These are phyloP conservation scores for Tetrahymena elliotti DNA, from an alignment of 73 alveolate genomes.

Conservation along the genomic window DNA sequence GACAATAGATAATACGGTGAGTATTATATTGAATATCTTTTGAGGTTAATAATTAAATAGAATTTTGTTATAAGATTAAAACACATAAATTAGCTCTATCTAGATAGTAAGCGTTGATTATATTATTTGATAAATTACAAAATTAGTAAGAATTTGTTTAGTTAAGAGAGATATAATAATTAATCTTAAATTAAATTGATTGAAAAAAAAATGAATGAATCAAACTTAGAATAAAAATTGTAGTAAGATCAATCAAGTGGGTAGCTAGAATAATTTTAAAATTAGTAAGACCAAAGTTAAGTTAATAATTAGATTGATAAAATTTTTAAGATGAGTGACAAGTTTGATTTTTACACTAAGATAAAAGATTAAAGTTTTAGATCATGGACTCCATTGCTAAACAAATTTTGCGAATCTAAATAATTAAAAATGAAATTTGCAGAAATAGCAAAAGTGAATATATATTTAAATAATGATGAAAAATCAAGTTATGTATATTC, in stretches of 20 bases:
- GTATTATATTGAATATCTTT: too few relatives aligned
- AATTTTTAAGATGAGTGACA: neutral
- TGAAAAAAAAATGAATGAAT: neutral
- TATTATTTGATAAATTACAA: too few relatives aligned
- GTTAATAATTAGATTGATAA: neutral
- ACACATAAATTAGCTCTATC: too few relatives aligned
- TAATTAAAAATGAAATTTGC: neutral
- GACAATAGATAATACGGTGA: too few relatives aligned
- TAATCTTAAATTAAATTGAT: neutral
- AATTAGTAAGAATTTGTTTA: too few relatives aligned
- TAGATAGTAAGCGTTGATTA: too few relatives aligned
- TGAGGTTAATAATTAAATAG: too few relatives aligned
- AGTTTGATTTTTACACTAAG: neutral
- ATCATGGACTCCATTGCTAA: neutral
- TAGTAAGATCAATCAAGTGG: neutral
- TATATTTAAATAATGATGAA: neutral
- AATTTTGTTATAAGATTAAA: too few relatives aligned
- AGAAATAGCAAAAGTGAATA: neutral
- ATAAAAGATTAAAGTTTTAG: neutral
- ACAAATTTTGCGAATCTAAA: neutral
- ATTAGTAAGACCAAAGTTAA: neutral
- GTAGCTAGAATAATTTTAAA: neutral
- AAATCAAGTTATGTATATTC: neutral
- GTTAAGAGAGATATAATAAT: neutral
- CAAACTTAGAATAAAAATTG: neutral